Evolutionary conservation across 495 filamentous ascomycete genomes (phyloP).

Genomic region (Cercophora newfieldiana): DNA sequence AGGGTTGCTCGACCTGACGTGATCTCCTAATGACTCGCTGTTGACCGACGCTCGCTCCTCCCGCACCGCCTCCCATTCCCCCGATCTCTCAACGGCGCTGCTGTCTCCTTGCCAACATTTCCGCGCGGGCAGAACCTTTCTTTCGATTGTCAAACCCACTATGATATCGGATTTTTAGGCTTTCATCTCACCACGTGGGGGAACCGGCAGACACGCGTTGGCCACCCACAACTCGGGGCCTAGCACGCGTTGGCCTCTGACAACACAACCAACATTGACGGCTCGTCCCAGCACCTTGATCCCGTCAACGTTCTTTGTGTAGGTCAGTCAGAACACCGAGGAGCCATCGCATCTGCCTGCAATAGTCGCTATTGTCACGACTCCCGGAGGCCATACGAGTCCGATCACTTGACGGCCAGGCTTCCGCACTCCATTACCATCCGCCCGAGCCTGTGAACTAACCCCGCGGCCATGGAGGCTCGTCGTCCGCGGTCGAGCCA

Average conservation of each 20-base stretch:
- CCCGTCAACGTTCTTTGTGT: not conserved
- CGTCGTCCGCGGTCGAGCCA: slow-evolving; percentile 47
- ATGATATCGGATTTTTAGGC: slow-evolving; percentile 17
- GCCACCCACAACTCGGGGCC: slow-evolving; percentile 14
- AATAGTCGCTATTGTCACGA: not conserved
- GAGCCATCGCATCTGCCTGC: not conserved
- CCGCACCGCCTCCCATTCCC: slow-evolving; percentile 4
- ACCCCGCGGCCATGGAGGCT: slow-evolving; percentile 35
- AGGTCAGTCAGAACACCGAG: not conserved
- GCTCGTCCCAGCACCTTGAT: not conserved
- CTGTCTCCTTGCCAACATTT: slow-evolving; percentile 10
- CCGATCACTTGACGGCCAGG: not conserved
- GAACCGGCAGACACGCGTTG: slow-evolving; percentile 20
- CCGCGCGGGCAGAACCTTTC: not conserved
- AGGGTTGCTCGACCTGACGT: slow-evolving; percentile 9
- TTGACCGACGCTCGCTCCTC: slow-evolving; percentile 25
- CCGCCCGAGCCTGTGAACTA: not conserved
- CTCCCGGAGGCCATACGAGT: not conserved
- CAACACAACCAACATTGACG: not conserved
- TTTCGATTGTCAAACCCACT: slow-evolving; percentile 12
- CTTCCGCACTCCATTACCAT: not conserved
- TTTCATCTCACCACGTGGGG: slow-evolving; percentile 11
- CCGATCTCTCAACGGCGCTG: not conserved
- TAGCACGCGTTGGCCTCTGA: slow-evolving; percentile 20
- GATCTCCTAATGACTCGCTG: slow-evolving; percentile 20